These are phyloP conservation scores for Xerocomus spinulosus DNA, from an alignment of 768 basidiomycete species.

Conservation along the genomic window DNA sequence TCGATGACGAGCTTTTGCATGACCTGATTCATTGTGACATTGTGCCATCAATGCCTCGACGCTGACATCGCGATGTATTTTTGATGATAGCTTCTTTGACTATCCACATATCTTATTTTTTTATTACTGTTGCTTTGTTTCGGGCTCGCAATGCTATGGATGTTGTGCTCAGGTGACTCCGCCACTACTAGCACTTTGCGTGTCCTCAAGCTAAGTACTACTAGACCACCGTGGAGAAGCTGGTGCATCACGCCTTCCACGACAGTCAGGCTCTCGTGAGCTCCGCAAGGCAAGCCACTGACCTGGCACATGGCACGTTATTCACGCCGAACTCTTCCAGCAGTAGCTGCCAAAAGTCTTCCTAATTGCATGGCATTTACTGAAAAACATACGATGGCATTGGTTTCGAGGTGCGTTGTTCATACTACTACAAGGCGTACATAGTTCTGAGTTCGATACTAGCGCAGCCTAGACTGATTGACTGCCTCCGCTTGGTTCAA, in stretches of 20 bases:
- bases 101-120: conserved; percentile 29
- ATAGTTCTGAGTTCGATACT: too few relatives aligned
- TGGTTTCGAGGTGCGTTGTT: too few relatives aligned
- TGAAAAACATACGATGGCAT: too few relatives aligned
- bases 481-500: background rate
- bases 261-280: too few relatives aligned
- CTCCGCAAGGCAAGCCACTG: too few relatives aligned
- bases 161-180: conserved; percentile 22
- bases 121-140: conserved; percentile 31
- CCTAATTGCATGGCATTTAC: too few relatives aligned
- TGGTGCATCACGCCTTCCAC: too few relatives aligned
- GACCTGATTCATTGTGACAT: conserved; percentile 5
- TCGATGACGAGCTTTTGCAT: conserved; percentile 17
- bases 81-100: conserved; percentile 11
- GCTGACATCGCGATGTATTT: conserved; percentile 25
- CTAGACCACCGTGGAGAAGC: background rate
- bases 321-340: too few relatives aligned
- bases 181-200: too few relatives aligned
- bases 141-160: conserved; percentile 24
- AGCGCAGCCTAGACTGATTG: background rate
- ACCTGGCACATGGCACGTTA: too few relatives aligned
- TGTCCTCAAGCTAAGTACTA: background rate
- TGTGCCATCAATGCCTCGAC: background rate
- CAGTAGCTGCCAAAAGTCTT: too few relatives aligned
- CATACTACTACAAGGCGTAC: too few relatives aligned